A percentile compares a stretch with the other conserved stretches of the same genome.
Evolutionary conservation across 2,329 filamentous ascomycete species (phyloP).

Genomic region (Aschersonia sp.): DNA sequence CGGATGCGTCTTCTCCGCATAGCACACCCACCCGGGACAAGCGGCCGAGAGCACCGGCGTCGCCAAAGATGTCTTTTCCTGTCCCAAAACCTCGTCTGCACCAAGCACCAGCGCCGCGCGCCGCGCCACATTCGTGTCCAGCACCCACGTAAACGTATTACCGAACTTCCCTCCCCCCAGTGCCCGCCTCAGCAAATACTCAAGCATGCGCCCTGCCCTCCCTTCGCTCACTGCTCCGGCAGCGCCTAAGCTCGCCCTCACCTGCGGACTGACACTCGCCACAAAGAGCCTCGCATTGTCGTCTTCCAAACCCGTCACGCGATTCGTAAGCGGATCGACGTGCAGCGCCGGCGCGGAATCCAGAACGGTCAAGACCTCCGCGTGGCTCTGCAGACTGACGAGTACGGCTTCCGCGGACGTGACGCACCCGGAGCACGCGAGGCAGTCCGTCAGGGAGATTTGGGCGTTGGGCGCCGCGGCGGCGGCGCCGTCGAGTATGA

Average conservation of each 20-base stretch:
- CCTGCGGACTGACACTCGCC: slow-evolving; percentile 85
- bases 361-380: slow-evolving; percentile 73
- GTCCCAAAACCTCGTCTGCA: slow-evolving; percentile 50
- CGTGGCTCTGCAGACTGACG: slow-evolving; percentile 85
- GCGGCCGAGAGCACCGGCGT: slow-evolving; percentile 70
- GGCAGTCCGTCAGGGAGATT: slow-evolving; percentile 92
- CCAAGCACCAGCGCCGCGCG: slow-evolving; percentile 73
- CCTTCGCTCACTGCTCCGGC: slow-evolving; percentile 58
- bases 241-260: slow-evolving; percentile 75
- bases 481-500: slow-evolving; percentile 71
- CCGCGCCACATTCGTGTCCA: slow-evolving; percentile 76
- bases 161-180: slow-evolving; percentile 58
- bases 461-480: slow-evolving; percentile 53
- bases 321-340: too few relatives aligned
- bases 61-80: slow-evolving; percentile 5
- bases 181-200: slow-evolving; percentile 57
- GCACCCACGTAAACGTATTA: slow-evolving; percentile 75
- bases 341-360: slow-evolving; percentile 45
- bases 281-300: slow-evolving; percentile 66
- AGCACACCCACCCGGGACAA: slow-evolving; percentile 97
- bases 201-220: slow-evolving; percentile 69
- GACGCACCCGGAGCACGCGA: slow-evolving; percentile 94
- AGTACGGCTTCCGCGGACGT: slow-evolving; percentile 96
- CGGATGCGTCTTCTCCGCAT: slow-evolving; percentile 95
- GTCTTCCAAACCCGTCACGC: slow-evolving; percentile 38